phyloP scores from a whole-genome alignment of 495 filamentous ascomycete species.

The Tuber microsphaerosporum region DNA sequence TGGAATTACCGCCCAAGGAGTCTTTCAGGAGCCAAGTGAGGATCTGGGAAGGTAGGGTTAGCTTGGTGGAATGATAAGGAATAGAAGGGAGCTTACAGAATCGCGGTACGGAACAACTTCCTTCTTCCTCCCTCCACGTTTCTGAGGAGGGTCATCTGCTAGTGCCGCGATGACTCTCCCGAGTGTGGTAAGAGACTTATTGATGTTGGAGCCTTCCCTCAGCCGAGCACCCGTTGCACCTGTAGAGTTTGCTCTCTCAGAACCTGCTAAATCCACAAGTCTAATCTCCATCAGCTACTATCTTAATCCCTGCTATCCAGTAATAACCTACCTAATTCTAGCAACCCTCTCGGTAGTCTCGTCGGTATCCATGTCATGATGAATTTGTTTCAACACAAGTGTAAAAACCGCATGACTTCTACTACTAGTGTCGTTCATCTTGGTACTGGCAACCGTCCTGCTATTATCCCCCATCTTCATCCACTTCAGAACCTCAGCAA shows the following conservation, averaged over 20 bases:
- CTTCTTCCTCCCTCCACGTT: constrained; percentile 49
- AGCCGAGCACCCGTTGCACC: constrained; percentile 87
- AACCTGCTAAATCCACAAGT: constrained; percentile 90
- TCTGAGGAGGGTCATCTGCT: constrained; percentile 55
- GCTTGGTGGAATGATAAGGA: neutral
- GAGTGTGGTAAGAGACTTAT: constrained; percentile 93
- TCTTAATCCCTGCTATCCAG: neutral
- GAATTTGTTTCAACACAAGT: constrained; percentile 93
- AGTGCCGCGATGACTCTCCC: constrained; percentile 96
- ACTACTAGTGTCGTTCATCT: constrained; percentile 97
- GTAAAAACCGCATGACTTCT: constrained; percentile 97
- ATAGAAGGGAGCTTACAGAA: constrained; percentile 44
- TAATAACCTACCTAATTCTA: constrained; percentile 60
- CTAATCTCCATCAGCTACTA: constrained; percentile 17
- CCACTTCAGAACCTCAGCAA: constrained; percentile 72
- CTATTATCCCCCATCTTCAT: constrained; percentile 86
- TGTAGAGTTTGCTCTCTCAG: constrained; percentile 88
- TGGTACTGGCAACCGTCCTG: constrained; percentile 89
- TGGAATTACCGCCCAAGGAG: constrained; percentile 86
- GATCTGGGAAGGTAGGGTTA: constrained; percentile 46
- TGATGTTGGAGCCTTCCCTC: constrained; percentile 94
- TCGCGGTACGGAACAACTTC: constrained; percentile 89
- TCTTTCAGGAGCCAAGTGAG: constrained; percentile 98
- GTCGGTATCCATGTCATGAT: constrained; percentile 87
- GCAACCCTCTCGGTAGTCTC: constrained; percentile 90